Evolutionary conservation across 768 basidiomycete genomes (phyloP).

Genomic region (Lenzites betulinus): DNA sequence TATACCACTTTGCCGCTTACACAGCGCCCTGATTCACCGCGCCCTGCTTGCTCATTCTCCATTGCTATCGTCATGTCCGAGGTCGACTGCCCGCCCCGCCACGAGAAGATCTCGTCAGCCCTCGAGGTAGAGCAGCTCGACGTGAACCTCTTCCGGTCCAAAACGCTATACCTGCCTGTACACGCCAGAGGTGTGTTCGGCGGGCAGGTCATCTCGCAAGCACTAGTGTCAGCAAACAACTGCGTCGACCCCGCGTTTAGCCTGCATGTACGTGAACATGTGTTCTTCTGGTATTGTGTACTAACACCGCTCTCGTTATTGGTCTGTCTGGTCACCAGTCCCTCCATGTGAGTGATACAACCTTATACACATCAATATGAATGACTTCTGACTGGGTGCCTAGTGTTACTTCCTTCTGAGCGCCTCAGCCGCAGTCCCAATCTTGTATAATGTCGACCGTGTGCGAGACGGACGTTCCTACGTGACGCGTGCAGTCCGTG

Average conservation of each 20-base stretch:
- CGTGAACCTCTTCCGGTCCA: constrained; percentile 76
- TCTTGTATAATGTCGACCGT: constrained; percentile 77
- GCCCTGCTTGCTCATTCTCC: not conserved
- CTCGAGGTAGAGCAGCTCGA: constrained; percentile 82
- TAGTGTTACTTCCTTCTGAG: constrained; percentile 86
- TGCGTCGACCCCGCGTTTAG: constrained; percentile 65
- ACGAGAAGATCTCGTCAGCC: constrained; percentile 68
- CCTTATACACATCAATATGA: too few species aligned
- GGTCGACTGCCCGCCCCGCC: constrained; percentile 52
- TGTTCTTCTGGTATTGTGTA: not conserved
- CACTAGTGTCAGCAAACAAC: constrained; percentile 77
- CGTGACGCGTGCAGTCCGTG: constrained; percentile 53
- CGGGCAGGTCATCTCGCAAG: constrained; percentile 89
- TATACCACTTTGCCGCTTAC: not conserved
- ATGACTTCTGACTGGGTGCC: not conserved
- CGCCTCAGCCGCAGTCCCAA: constrained; percentile 70
- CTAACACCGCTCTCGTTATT: not conserved
- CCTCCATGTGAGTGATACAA: constrained; percentile 52
- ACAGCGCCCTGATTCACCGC: not conserved
- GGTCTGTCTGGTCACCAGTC: constrained; percentile 9
- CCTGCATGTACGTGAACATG: constrained; percentile 61
- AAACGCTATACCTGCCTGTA: constrained; percentile 64
- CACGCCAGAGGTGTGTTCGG: constrained; percentile 78
- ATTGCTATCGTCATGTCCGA: not conserved
- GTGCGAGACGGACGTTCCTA: constrained; percentile 77